Conservation (phyloP, 2,329 filamentous ascomycete genomes). For the Fusarium keratoplasticum region DNA sequence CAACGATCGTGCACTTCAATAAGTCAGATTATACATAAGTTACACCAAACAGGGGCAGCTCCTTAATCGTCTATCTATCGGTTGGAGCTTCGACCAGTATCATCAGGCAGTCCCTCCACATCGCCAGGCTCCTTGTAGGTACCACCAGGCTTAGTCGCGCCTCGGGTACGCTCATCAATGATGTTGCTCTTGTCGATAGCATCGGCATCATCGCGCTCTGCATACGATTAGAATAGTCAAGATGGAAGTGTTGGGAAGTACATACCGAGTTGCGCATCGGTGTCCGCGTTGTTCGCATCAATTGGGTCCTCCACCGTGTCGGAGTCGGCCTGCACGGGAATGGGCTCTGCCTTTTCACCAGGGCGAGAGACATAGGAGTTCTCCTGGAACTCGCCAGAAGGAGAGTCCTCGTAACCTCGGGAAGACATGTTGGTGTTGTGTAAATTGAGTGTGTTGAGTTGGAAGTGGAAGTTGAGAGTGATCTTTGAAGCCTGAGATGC, state of each 20-base stretch:
- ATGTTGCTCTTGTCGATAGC: conserved; percentile 36
- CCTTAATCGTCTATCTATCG: background rate
- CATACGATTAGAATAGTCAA: background rate
- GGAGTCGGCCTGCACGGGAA: conserved; percentile 36
- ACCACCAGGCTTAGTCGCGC: conserved; percentile 27
- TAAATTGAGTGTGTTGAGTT: background rate
- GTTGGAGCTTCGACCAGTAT: conserved; percentile 30
- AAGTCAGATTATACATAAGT: background rate
- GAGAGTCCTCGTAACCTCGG: conserved; percentile 14
- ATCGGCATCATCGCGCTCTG: conserved; percentile 34
- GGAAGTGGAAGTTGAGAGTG: background rate
- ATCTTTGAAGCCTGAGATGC: background rate
- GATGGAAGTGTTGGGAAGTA: fast-evolving
- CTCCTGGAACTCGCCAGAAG: conserved; percentile 25
- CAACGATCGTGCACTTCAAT: background rate
- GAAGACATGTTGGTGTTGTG: conserved; percentile 30
- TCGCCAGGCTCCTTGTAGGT: conserved; percentile 36
- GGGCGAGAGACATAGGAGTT: conserved; percentile 33
- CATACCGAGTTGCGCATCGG: conserved; percentile 36
- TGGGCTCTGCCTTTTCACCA: conserved; percentile 32
- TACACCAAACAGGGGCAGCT: background rate
- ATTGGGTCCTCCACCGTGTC: conserved; percentile 31
- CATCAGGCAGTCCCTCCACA: conserved; percentile 32
- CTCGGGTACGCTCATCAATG: conserved; percentile 31
- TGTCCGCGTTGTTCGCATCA: conserved; percentile 24